Evolutionary conservation across 2,329 filamentous ascomycete species (phyloP).

Genomic region (Colletotrichum paranaense): DNA sequence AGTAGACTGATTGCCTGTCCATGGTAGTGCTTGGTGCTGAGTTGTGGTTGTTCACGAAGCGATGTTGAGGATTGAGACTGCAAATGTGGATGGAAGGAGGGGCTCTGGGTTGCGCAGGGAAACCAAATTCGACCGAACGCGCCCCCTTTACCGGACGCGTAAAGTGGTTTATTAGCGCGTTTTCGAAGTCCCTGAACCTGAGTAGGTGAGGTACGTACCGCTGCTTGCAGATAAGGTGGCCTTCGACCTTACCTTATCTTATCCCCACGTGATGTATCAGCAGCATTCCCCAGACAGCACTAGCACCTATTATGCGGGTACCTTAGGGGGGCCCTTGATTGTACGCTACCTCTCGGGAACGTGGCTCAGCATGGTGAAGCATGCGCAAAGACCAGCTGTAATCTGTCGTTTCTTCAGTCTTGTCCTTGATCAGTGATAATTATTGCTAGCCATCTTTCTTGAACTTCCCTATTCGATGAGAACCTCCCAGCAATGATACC

Average conservation of each 20-base stretch:
- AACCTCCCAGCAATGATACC: constrained; percentile 58
- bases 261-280: constrained; percentile 23
- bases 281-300: constrained; percentile 10
- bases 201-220: background rate
- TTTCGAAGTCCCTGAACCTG: no score
- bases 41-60: constrained; percentile 12
- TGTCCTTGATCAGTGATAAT: constrained; percentile 2
- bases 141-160: constrained; percentile 28
- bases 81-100: constrained; percentile 34
- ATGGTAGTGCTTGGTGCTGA: constrained; percentile 55
- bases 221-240: background rate
- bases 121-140: constrained; percentile 22
- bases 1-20: constrained; percentile 91
- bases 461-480: constrained; percentile 13
- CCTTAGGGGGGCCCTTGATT: constrained; percentile 2
- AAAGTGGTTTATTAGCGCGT: constrained; percentile 32
- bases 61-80: constrained; percentile 27
- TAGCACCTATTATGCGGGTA: background rate
- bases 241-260: background rate
- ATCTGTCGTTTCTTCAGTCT: constrained; percentile 17
- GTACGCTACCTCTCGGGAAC: constrained; percentile 1
- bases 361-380: constrained; percentile 29
- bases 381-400: constrained; percentile 14
- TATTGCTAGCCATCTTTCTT: constrained; percentile 6
- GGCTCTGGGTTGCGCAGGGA: constrained; percentile 23